Evolutionary conservation across 164 flowering plant genomes (phyloP), one percentile per base, ranked within the genome.

Genomic region (Nymphaea thermarum): DNA sequence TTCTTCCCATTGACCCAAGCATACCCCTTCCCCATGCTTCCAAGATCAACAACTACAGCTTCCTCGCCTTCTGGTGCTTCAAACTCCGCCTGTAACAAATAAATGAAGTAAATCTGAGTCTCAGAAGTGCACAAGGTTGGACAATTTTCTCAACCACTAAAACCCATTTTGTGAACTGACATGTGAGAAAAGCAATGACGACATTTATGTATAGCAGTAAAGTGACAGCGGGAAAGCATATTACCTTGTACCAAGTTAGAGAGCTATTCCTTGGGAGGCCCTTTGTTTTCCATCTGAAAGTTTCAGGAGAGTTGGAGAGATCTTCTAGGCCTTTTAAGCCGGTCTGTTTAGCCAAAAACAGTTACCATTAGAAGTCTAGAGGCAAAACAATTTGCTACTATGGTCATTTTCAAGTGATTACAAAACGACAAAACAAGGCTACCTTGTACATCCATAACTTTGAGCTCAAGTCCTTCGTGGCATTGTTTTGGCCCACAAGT

Each of bases 1-100:
- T 77, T 84, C 0, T 83, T 61, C 0, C 96, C 94, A 57, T 89
- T 89, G 3, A 92, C 86, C 96, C 96, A 92, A 2, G 91, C 94
- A 0, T 66, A 11, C 0, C 96, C 96, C 63, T 92, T 92, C 0
- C 94, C 88, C 78, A 92, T n/a, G 0, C 93, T 91, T 67, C 62
- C 82, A 65, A 88, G 51, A 64, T 92, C 93, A 5, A 90, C 74
- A 2, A 78, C 91, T 5, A 92, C 89, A 0, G 93, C 86, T 3
- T 85, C 93, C 4, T 66, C 67, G 4, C 95, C 98, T 11, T 66
- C 42, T 77, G 16, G 75, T 62, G 0, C 91, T 86, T 66, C 81
- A 89, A 88, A 2, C 79, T 78, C 1, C 91, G 76, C 95, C 86
- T 66, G 5, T 25, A 4, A 51, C 8, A 36, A 11, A 61, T n/a